phyloP scores from a whole-genome alignment of 768 basidiomycete species.

The Leccinum truebloodii region DNA sequence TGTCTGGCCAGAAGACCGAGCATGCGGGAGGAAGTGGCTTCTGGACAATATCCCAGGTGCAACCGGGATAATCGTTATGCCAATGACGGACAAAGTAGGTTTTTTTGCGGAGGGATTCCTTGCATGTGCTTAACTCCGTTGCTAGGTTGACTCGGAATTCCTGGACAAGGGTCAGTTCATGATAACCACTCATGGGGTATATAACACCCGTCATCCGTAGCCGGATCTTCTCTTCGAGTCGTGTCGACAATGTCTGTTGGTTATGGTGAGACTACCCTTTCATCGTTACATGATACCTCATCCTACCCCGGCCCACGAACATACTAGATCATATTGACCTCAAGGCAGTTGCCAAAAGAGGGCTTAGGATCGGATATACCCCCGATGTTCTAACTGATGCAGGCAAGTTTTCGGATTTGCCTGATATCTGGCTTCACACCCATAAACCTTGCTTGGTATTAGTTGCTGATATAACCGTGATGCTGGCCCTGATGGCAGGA shows the following conservation, averaged over 20 bases:
- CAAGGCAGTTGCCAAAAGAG: slow-evolving; percentile 53
- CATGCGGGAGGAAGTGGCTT: slow-evolving; percentile 69
- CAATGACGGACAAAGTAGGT: slow-evolving; percentile 65
- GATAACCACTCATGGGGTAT: background rate
- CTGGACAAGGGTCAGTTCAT: slow-evolving; percentile 35
- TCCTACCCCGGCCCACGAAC: background rate
- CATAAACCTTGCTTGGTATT: background rate
- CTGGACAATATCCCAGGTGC: slow-evolving; percentile 70
- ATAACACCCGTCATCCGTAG: slow-evolving; percentile 36
- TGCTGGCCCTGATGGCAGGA: slow-evolving; percentile 93
- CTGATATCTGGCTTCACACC: background rate
- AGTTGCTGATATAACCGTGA: slow-evolving; percentile 90
- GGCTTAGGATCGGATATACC: slow-evolving; percentile 83
- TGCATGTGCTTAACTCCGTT: background rate
- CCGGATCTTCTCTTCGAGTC: slow-evolving; percentile 74
- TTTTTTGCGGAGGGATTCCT: background rate
- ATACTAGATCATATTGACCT: slow-evolving; percentile 81
- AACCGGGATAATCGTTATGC: slow-evolving; percentile 59
- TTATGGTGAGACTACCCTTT: slow-evolving; percentile 52
- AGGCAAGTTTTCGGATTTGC: slow-evolving; percentile 42
- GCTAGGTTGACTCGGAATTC: slow-evolving; percentile 72
- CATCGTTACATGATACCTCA: background rate
- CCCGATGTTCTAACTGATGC: slow-evolving; percentile 94
- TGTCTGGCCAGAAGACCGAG: slow-evolving; percentile 52
- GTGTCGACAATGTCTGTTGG: slow-evolving; percentile 95